Evolutionary conservation across 139 green algal species (phyloP), one percentile per base, ranked within the genome.

Genomic region (Picochlorum sp.): DNA sequence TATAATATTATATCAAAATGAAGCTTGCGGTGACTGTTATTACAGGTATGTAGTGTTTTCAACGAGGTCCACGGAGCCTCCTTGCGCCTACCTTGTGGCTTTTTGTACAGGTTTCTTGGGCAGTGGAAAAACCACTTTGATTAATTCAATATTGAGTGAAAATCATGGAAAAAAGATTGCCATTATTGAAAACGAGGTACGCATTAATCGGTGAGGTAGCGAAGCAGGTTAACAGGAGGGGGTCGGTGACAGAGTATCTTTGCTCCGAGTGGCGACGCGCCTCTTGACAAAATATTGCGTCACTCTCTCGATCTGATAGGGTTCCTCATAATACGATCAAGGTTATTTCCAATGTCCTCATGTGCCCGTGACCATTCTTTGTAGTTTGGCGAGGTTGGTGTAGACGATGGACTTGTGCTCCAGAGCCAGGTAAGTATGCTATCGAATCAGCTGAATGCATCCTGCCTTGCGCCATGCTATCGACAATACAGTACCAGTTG

Each of bases 321-420:
- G 6, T 15, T 28, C 24, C 24, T 28, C 24, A 28, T 28, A 28
- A 2, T 28, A 28, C 24, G 24, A 28, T 28, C 28, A 30, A 7
- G n/a, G 2, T 41, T 2, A 10, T n/a, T 16, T 26, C 13, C 3
- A 59, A 16, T 11, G 34, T 59, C 4, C 47, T 54, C 47, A 54
- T 23, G 47, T 59, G 18, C 0, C 0, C 51, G 6, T 28, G n/a
- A 18, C 30, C 38, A 16, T 10, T 18, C 7, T 49, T 65, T 11
- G 20, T 7, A 49, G 74, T 92, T 83, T 63, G 85, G 86, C 51
- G 73, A 85, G 74, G 51, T 61, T 20, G 86, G 86, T 23, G 85
- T 96, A 45, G 88, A 96, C 52, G 73, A 86, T 45, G 87, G 73
- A 0, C 72, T 95, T 20, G 87, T 95, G 2, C 72, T 92, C 67